Evolutionary conservation across 2,329 filamentous ascomycete species (phyloP), one percentile per base, ranked within the genome.

Genomic region (Corynespora cassiicola): DNA sequence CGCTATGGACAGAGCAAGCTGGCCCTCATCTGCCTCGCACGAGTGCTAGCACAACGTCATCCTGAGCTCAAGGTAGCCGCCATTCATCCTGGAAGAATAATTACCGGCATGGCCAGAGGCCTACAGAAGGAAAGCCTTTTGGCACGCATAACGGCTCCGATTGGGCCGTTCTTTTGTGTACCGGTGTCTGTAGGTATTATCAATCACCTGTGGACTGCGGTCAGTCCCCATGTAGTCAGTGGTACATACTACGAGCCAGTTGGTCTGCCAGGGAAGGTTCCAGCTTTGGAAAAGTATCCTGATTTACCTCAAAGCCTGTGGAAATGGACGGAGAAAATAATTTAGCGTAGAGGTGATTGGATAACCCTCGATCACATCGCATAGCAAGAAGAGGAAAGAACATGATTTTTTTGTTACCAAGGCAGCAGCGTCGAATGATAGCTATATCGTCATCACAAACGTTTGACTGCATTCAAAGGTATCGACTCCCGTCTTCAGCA

Each of bases 131-230:
- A 45, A 17, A 36, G 28, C 20, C 27, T 40, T 15, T 29, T 45
- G 6, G 36, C 32, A 11, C 28, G 21, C 12, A 14, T 40, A 10
- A 37, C 31, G 7, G 29, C 27, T 16, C 36, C 42, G 3, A 36
- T 36, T 14, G 38, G 28, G 16, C 31, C 31, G 3, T 31, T 31
- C 15, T 31, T 44, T 14, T 36, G 36, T 15, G 36, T 36, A n/a
- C 27, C 31, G 11, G 36, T 39, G 12, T 38, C 31, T 24, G 36
- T 39, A 10, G 35, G 35, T 7, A 22, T 21, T 3, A 14, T 21
- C 12, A 38, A 31, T 96, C 19, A 28, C 9, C 47, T 75, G 7
- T 77, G 73, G 73, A 70, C 67, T 9, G 65, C 63, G 5, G 71
- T 69, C 3, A 54, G 26, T 4, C 8, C n/a, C 7, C 54, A 60